Base-by-base conservation (phyloP, 225 moss, liverwort and hornwort species). In the Asterella californica region DNA sequence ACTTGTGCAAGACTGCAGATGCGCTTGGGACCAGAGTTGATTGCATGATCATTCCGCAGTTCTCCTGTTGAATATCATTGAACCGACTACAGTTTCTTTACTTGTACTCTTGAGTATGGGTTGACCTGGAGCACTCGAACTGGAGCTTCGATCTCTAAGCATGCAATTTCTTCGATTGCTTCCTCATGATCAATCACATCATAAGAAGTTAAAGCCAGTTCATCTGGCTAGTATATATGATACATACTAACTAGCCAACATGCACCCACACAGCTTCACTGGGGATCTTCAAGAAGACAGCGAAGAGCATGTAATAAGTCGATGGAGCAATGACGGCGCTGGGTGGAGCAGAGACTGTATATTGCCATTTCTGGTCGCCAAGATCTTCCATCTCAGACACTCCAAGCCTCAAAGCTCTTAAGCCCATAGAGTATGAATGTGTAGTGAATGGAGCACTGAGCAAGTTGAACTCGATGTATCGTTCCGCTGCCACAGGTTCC, bases 381-480 rank as follows among this genome's bases (percentile, higher is more conserved):
- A 83, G 85, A 0, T n/a, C 79, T 0, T 63, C 34, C 0, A 76
- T 81, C 0, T 82, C 75, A 11, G 30, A 74, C 5, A 9, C 21
- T n/a, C 9, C 79, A 4, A 92, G 57, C 0, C 89, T 32, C 11
- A 92, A 80, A 81, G 86, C 33, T 10, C 92, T 82, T 54, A 90
- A 88, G 70, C 86, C 90, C 92, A 90, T 90, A 14, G 86, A 86
- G 66, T 36, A 83, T 17, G 90, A 85, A 74, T 92, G 92, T 17
- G 92, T 92, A 0, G 86, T 85, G 48, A 90, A 92, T 24, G 92
- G 88, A 2, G 92, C 88, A 0, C 87, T 89, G 0, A 90, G 88
- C 55, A 92, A 69, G 77, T 79, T 89, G 15, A 92, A 84, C 30
- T 49, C 84, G 7, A 86, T 82, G 14, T 52, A 46, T 9, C 67